Evolutionary conservation across 2,329 filamentous ascomycete species (phyloP).

Genomic region (Colletotrichum sp.): DNA sequence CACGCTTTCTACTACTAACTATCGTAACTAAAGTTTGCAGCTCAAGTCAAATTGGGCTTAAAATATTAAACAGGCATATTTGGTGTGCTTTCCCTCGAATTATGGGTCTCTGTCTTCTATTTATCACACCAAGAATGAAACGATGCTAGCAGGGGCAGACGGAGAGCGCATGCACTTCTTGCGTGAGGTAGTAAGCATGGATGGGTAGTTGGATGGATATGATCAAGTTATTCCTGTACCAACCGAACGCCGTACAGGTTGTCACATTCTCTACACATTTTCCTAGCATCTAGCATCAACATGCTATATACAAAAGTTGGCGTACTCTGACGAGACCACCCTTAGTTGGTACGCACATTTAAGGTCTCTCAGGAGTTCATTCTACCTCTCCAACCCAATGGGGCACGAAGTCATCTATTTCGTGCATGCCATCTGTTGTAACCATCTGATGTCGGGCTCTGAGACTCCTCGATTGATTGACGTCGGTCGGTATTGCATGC

Average conservation of each 20-base stretch:
- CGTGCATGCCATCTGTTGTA: not conserved
- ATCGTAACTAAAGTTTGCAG: not conserved
- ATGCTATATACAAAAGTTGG: fast-evolving
- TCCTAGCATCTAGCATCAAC: not conserved
- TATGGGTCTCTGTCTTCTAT: fast-evolving
- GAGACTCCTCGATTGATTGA: not conserved
- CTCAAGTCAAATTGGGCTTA: fast-evolving
- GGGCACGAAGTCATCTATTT: no score
- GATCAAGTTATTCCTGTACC: no score
- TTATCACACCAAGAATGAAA: not conserved
- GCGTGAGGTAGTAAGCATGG: no score
- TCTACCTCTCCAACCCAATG: not conserved
- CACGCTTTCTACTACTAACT: no score
- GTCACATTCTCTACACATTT: not conserved
- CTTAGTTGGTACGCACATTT: fast-evolving
- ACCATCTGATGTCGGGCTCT: fast-evolving
- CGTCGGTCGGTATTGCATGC: fast-evolving
- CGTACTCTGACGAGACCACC: fast-evolving
- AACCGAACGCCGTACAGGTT: fast-evolving
- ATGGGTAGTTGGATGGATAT: fast-evolving
- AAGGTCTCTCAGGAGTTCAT: fast-evolving
- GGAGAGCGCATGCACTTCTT: not conserved
- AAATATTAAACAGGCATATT: fast-evolving
- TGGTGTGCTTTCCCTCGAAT: fast-evolving
- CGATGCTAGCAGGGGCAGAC: fast-evolving